Evolutionary conservation across 306 rosid genomes (phyloP).

Genomic region (Rosa multiflora): DNA sequence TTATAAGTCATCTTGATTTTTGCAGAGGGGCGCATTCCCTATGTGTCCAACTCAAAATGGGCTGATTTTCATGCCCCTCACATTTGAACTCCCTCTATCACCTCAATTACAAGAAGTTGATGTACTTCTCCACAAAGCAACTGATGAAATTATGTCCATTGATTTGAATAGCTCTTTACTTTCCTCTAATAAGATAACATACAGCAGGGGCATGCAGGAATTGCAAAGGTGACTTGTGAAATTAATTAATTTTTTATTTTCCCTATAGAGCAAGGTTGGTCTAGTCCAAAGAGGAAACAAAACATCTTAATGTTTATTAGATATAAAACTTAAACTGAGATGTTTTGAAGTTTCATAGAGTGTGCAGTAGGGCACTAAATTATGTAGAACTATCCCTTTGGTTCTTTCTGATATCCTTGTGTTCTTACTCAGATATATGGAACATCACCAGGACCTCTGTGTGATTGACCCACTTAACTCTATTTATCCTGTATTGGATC

Average conservation of each 20-base stretch:
- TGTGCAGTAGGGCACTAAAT: neutral
- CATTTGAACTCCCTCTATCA: slow-evolving; percentile 60
- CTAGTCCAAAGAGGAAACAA: neutral
- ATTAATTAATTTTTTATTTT: neutral
- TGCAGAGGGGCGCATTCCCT: slow-evolving; percentile 91
- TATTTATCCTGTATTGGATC: slow-evolving; percentile 68
- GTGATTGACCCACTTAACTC: slow-evolving; percentile 68
- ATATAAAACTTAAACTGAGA: too few species aligned
- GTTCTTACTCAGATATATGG: slow-evolving; percentile 53
- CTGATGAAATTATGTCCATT: slow-evolving; percentile 77
- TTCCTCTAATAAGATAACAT: slow-evolving; percentile 36
- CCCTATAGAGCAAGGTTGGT: neutral
- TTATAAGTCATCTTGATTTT: slow-evolving; percentile 8
- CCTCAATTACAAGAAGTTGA: slow-evolving; percentile 78
- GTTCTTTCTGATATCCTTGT: slow-evolving; percentile 7
- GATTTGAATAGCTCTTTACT: slow-evolving; percentile 33
- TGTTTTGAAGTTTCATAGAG: neutral
- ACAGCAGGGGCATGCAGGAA: slow-evolving; percentile 64
- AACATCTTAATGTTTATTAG: neutral
- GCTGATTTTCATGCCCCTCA: slow-evolving; percentile 77
- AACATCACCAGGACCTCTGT: slow-evolving; percentile 52
- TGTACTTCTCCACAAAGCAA: slow-evolving; percentile 81
- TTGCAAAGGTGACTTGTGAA: slow-evolving; percentile 40
- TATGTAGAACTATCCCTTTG: neutral
- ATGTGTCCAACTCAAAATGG: slow-evolving; percentile 69